A percentile compares a stretch with the other conserved stretches of the same genome.
These are phyloP conservation scores for Dothideomycetidae sp. DNA, from an alignment of 2,329 filamentous ascomycete species.

Conservation along the genomic window DNA sequence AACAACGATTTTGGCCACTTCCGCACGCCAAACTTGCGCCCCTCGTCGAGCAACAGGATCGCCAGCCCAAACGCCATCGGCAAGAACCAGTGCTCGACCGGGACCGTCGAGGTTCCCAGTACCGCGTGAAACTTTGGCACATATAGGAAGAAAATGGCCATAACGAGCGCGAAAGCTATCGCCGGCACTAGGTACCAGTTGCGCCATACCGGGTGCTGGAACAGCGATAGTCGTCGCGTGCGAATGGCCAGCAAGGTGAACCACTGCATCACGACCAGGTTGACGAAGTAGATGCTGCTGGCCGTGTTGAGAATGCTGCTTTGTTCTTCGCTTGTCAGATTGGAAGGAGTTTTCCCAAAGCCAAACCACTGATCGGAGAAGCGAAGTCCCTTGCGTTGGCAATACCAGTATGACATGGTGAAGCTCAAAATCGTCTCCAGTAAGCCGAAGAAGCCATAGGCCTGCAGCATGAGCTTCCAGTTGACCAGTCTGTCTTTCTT, in stretches of 20 bases:
- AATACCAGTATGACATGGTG: conserved; percentile 34
- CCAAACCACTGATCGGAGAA: conserved; percentile 56
- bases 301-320: conserved; percentile 45
- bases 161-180: conserved; percentile 52
- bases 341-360: conserved; percentile 41
- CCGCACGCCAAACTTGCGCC: conserved; percentile 47
- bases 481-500: conserved; percentile 60
- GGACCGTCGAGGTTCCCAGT: conserved; percentile 48
- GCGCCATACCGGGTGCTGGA: conserved; percentile 55
- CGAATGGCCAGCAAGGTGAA: conserved; percentile 60
- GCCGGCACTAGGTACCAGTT: conserved; percentile 58
- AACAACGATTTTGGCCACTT: conserved; percentile 43
- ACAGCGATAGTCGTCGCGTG: conserved; percentile 45
- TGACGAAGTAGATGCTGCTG: conserved; percentile 66
- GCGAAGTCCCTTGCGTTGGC: conserved; percentile 40
- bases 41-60: conserved; percentile 52
- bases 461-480: conserved; percentile 56
- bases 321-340: conserved; percentile 39
- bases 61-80: conserved; percentile 57
- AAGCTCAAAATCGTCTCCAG: conserved; percentile 28
- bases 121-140: conserved; percentile 48
- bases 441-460: conserved; percentile 57
- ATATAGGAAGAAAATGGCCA: conserved; percentile 54
- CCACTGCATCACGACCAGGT: conserved; percentile 68
- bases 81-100: conserved; percentile 62